Percentiles rank a stretch among this genome's conserved stretches.
phyloP scores from a whole-genome alignment of 768 basidiomycete species.

The Naganishia vaughanmartiniae region DNA sequence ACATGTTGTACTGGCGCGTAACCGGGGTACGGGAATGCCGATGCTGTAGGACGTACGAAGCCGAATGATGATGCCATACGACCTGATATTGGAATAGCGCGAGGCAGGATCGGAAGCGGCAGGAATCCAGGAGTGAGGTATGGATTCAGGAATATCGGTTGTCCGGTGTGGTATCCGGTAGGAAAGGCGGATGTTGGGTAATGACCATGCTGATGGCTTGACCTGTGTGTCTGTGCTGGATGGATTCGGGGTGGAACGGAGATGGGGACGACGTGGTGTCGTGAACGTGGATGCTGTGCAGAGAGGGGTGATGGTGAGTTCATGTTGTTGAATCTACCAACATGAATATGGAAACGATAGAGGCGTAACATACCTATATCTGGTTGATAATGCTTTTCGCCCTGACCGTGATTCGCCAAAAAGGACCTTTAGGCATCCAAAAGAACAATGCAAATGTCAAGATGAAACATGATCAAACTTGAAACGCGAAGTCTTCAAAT shows the following conservation, averaged over 20 bases:
- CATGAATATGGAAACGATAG: neutral
- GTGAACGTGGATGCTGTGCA: neutral
- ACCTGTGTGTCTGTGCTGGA: neutral
- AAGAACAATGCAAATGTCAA: too few relatives aligned
- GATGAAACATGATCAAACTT: neutral
- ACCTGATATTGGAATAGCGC: neutral
- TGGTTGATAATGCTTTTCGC: neutral
- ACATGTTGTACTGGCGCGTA: conserved; percentile 1
- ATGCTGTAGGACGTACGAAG: neutral
- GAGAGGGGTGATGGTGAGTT: neutral
- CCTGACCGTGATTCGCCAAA: too few relatives aligned
- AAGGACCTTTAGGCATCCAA: too few relatives aligned
- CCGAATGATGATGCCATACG: neutral
- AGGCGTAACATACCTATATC: neutral
- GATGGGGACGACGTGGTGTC: neutral
- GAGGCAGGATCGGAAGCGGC: conserved; percentile 8
- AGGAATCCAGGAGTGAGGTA: neutral
- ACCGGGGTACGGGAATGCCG: neutral
- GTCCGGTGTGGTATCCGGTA: neutral
- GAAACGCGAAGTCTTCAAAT: neutral
- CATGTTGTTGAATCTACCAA: neutral
- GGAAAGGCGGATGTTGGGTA: neutral
- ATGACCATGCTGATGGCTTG: neutral
- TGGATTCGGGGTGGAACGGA: neutral
- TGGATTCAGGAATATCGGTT: neutral